Percentiles rank a stretch among this genome's conserved stretches.
Evolutionary conservation across 2,329 filamentous ascomycete species (phyloP).

Genomic region (Botrytis elliptica): DNA sequence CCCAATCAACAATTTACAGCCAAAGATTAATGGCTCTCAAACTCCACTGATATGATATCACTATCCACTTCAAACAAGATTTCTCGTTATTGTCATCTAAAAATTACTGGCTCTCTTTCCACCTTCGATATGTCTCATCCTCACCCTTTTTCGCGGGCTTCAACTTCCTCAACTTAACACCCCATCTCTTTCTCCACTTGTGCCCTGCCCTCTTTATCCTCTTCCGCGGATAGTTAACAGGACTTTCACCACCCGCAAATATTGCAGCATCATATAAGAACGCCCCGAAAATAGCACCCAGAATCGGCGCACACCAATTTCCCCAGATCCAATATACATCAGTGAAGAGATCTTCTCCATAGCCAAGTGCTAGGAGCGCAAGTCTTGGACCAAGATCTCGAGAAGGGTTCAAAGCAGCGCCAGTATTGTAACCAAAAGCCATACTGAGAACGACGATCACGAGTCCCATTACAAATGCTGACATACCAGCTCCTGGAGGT

Average conservation of each 20-base stretch:
- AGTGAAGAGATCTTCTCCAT: constrained; percentile 44
- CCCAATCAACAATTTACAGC: not conserved
- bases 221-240: constrained; percentile 50
- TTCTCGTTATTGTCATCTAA: not conserved
- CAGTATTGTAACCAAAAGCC: constrained; percentile 49
- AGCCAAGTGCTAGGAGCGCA: constrained; percentile 46
- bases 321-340: constrained; percentile 46
- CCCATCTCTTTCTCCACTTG: constrained; percentile 46
- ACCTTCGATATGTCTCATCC: constrained; percentile 1
- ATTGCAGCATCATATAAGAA: constrained; percentile 53
- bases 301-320: constrained; percentile 43
- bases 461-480: constrained; percentile 49
- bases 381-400: constrained; percentile 52
- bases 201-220: constrained; percentile 42
- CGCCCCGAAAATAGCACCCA: constrained; percentile 45
- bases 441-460: constrained; percentile 42
- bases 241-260: constrained; percentile 51
- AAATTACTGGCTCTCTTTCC: constrained; percentile 1
- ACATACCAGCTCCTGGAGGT: constrained; percentile 51
- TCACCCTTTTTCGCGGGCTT: constrained; percentile 10
- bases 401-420: constrained; percentile 49
- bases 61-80: not conserved
- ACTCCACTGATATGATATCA: not conserved
- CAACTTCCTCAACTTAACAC: constrained; percentile 24
- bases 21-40: not conserved